Percentiles rank a stretch among this genome's conserved stretches.
phyloP scores from a whole-genome alignment of 441 rosid genomes.

The Pelargonium citronellum region DNA sequence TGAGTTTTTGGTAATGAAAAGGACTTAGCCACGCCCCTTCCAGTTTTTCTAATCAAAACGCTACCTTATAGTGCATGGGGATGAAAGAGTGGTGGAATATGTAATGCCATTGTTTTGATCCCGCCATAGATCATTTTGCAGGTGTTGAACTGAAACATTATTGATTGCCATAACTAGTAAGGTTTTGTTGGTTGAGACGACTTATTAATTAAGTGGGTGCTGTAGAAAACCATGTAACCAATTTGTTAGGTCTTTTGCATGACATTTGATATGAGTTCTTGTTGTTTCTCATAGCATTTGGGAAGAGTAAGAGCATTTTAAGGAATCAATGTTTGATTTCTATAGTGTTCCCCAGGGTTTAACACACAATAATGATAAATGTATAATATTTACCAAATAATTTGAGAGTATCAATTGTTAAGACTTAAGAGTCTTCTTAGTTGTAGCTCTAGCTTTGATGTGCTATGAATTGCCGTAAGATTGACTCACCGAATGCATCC shows the following conservation, averaged over 20 bases:
- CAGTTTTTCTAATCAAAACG: too few species aligned
- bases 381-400: neutral
- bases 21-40: too few species aligned
- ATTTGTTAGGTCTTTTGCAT: neutral
- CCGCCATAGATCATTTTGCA: neutral
- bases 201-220: neutral
- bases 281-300: slow-evolving; percentile 1
- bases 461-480: neutral
- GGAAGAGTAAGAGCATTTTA: neutral
- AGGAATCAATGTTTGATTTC: neutral
- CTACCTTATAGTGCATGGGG: neutral
- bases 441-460: neutral
- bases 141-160: neutral
- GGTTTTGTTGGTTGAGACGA: neutral
- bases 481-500: slow-evolving; percentile 17
- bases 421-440: neutral
- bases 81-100: neutral
- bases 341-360: neutral
- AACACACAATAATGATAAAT: neutral
- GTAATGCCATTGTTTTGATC: neutral
- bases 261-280: neutral
- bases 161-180: neutral
- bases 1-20: too few species aligned
- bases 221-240: neutral
- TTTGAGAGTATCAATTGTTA: neutral